Percentiles rank a stretch among this genome's conserved stretches.
Evolutionary conservation across 1,284 basidiomycete genomes (phyloP).

Genomic region (Trichosporon ovoides): DNA sequence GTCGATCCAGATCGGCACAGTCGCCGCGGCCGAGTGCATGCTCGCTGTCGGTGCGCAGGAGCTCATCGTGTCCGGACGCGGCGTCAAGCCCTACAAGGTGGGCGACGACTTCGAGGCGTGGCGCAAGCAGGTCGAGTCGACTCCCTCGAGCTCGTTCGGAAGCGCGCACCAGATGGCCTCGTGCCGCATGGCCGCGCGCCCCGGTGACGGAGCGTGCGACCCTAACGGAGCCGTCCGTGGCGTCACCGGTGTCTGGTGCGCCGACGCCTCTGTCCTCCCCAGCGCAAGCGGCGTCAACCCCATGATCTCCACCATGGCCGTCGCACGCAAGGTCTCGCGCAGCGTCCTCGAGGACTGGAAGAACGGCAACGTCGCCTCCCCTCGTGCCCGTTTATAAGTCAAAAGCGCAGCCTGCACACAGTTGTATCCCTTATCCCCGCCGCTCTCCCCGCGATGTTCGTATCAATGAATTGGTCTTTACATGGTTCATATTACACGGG

Average conservation of each 20-base stretch:
- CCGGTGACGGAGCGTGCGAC: conserved; percentile 45
- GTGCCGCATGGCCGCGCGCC: conserved; percentile 46
- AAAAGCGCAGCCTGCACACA: too few relatives aligned
- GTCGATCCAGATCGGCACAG: conserved; percentile 43
- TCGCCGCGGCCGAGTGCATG: conserved; percentile 47
- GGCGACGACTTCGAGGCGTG: conserved; percentile 29
- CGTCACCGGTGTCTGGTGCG: conserved; percentile 48
- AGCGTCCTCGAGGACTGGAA: conserved; percentile 8
- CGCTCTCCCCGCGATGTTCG: too few relatives aligned
- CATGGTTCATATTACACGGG: too few relatives aligned
- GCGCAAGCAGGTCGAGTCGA: conserved; percentile 30
- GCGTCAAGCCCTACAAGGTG: conserved; percentile 26
- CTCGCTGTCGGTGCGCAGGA: conserved; percentile 48
- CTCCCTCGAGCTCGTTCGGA: conserved; percentile 20
- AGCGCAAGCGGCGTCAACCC: conserved; percentile 52
- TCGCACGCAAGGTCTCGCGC: conserved; percentile 20
- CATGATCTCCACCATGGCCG: conserved; percentile 48
- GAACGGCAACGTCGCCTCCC: neutral
- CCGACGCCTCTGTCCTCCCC: conserved; percentile 50
- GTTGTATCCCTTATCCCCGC: too few relatives aligned
- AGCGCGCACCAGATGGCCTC: conserved; percentile 50
- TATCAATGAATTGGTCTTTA: too few relatives aligned
- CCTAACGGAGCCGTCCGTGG: conserved; percentile 50
- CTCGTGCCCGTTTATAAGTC: too few relatives aligned
- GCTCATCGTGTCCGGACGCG: conserved; percentile 44